Percentiles rank a stretch among this genome's conserved stretches.
Evolutionary conservation across 139 green algal species (phyloP).

Genomic region (Tetradesmus lagerheimii): DNA sequence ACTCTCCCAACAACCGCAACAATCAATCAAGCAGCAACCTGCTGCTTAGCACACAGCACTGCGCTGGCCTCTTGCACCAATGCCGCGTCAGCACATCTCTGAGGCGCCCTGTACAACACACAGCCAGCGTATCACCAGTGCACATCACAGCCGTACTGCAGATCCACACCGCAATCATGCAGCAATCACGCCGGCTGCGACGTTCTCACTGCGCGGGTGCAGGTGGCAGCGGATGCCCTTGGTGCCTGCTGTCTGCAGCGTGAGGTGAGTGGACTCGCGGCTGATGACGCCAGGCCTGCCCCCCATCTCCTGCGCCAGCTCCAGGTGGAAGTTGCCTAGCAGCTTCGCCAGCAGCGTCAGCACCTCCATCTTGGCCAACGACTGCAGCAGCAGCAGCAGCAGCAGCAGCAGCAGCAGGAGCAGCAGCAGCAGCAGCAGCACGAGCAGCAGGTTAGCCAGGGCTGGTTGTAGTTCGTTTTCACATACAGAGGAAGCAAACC

Average conservation of each 20-base stretch:
- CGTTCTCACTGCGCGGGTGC: slow-evolving; percentile 36
- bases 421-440: too few relatives aligned
- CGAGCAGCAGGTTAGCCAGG: too few relatives aligned
- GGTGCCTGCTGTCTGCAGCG: slow-evolving; percentile 64
- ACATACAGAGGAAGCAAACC: too few relatives aligned
- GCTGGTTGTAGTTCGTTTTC: too few relatives aligned
- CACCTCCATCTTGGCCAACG: slow-evolving; percentile 70
- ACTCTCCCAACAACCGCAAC: background rate
- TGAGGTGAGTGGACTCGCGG: slow-evolving; percentile 70
- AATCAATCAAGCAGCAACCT: background rate
- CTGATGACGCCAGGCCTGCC: slow-evolving; percentile 59
- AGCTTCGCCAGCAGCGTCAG: slow-evolving; percentile 59
- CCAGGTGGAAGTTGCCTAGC: slow-evolving; percentile 54
- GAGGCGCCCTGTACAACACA: background rate
- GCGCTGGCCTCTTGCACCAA: too few relatives aligned
- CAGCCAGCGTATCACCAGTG: background rate
- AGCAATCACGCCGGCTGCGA: background rate
- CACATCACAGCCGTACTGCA: too few relatives aligned
- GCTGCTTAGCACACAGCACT: background rate
- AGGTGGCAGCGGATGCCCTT: slow-evolving; percentile 61
- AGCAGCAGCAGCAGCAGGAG: background rate
- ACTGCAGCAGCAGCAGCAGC: slow-evolving; percentile 48
- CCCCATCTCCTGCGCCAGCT: slow-evolving; percentile 64
- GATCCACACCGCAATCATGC: too few relatives aligned
- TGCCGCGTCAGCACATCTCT: background rate